Evolutionary conservation across 2,329 filamentous ascomycete species (phyloP), one percentile per base, ranked within the genome.

Genomic region (Calonectria henricotiae): DNA sequence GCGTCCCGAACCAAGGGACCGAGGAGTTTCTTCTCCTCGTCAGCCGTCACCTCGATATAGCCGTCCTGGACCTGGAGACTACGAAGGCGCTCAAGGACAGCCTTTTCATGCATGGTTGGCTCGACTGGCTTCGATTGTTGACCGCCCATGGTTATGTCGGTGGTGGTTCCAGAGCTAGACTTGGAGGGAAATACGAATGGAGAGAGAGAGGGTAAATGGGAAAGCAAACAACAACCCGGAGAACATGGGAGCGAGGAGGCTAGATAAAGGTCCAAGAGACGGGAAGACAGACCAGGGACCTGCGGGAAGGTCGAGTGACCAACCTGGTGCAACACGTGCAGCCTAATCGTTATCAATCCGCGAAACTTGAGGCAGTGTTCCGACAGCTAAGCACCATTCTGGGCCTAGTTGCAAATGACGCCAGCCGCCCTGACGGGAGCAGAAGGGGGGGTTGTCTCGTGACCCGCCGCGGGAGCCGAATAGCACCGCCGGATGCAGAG

Each of bases 21-120:
- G 20, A 62, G 15, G 9, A 39, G 37, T 17, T 35, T n/a, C 71
- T 81, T 81, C 60, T 80, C 79, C 27, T 43, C 65, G 27, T 74
- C 84, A 63, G 81, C 80, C 35, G 83, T 82, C n/a, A 90, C 80
- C 69, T 88, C 83, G 35, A 89, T 80, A 68, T 87, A 90, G 60
- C 89, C 85, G 43, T 87, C 85, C 41, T 86, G 83, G 41, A 89
- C 70, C 65, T 86, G 83, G 55, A 90, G 81, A 44, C 79, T 80
- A 65, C 80, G 81, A 12, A 88, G 80, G 20, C 83, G 83, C 70
- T 86, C 83, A 20, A 85, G 75, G 43, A 86, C 77, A 12, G 83
- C 85, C 78, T 85, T 86, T 73, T 87, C 85, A 44, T 82, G 78
- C 5, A 75, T 70, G 39, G 73, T 73, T 23, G 80, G 75, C 5